A percentile compares a stretch with the other conserved stretches of the same genome.
Conservation (phyloP, 805 yeast genomes). For the Spathaspora boniae region DNA sequence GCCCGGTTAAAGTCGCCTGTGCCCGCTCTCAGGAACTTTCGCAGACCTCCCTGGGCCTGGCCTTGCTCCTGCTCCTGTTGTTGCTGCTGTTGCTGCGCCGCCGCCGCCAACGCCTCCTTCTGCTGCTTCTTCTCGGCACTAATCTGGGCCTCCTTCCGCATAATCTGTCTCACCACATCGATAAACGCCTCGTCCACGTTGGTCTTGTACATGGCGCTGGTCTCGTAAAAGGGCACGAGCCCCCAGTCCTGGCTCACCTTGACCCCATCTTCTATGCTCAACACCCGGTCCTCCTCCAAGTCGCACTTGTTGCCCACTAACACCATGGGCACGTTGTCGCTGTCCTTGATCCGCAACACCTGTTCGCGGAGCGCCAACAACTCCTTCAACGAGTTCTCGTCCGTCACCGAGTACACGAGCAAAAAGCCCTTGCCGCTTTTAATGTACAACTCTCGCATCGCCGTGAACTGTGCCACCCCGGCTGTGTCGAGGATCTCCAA, state of each 20-base stretch:
- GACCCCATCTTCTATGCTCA: constrained; percentile 78
- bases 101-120: constrained; percentile 36
- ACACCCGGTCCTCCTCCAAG: constrained; percentile 66
- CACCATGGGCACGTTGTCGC: constrained; percentile 79
- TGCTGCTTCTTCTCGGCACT: constrained; percentile 44
- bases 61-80: constrained; percentile 17
- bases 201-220: constrained; percentile 86
- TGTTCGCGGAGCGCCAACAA: constrained; percentile 77
- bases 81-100: no score
- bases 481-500: constrained; percentile 68
- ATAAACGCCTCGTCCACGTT: constrained; percentile 89
- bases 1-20: no score
- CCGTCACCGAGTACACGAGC: constrained; percentile 57
- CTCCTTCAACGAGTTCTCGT: constrained; percentile 68
- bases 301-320: constrained; percentile 91
- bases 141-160: constrained; percentile 61
- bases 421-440: constrained; percentile 79
- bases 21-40: no score
- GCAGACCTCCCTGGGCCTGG: no score
- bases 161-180: constrained; percentile 86
- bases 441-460: constrained; percentile 87
- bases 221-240: constrained; percentile 85
- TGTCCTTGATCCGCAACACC: constrained; percentile 77
- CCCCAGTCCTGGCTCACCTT: constrained; percentile 85
- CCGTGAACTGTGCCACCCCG: constrained; percentile 84